Conservation (phyloP, 768 basidiomycete species). For the Boletus tomentosulus region DNA sequence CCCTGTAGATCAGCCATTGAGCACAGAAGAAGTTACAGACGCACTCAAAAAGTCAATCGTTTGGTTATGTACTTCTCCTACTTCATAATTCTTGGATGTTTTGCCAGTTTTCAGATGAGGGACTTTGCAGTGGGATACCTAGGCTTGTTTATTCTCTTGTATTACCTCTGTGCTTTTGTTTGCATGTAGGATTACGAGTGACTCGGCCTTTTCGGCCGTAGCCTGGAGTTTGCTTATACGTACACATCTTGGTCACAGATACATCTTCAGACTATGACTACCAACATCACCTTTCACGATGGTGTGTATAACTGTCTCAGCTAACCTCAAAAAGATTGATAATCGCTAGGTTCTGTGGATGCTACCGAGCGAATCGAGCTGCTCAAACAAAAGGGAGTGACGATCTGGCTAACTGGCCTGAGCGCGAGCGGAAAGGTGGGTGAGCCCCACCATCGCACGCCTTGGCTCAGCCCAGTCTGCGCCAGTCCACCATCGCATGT, state of each 20-base stretch:
- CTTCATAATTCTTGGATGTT: slow-evolving; percentile 11
- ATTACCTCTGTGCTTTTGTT: not conserved
- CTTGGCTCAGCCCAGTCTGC: not conserved
- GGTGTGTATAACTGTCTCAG: slow-evolving; percentile 34
- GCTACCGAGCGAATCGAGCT: slow-evolving; percentile 61
- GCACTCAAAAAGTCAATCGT: slow-evolving; percentile 57
- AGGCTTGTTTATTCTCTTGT: slow-evolving; percentile 1
- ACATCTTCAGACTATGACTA: slow-evolving; percentile 26
- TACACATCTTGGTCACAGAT: not conserved
- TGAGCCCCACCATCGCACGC: not conserved
- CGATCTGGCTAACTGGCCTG: slow-evolving; percentile 95
- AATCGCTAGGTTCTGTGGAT: slow-evolving; percentile 63
- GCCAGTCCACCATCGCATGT: slow-evolving; percentile 92
- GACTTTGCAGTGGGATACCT: slow-evolving; percentile 23
- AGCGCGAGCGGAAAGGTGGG: slow-evolving; percentile 91
- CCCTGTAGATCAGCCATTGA: slow-evolving; percentile 60
- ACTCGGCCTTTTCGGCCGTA: slow-evolving; percentile 14
- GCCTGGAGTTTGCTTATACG: too few species aligned
- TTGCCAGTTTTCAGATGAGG: slow-evolving; percentile 3
- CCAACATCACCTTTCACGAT: slow-evolving; percentile 66
- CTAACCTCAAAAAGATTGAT: not conserved
- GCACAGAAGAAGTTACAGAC: slow-evolving; percentile 63
- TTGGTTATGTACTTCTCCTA: slow-evolving; percentile 44
- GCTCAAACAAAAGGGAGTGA: slow-evolving; percentile 79
- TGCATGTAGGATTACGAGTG: not conserved